phyloP scores from a whole-genome alignment of 768 basidiomycete genomes.

The Russula compacta region DNA sequence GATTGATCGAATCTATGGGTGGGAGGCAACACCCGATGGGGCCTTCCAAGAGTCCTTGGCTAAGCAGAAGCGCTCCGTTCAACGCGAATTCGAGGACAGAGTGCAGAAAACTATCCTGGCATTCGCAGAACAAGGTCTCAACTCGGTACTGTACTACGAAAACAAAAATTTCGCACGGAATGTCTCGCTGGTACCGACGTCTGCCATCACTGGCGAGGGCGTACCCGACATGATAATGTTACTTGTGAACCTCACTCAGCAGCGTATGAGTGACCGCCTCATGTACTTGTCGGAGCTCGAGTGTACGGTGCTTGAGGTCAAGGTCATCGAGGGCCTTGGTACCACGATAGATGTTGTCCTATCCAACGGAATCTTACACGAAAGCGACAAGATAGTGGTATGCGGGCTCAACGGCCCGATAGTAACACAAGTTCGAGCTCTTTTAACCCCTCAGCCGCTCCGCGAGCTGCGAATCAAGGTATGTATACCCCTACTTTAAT shows the following conservation, averaged over 20 bases:
- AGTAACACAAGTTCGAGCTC: slow-evolving; percentile 86
- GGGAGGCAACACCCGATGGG: slow-evolving; percentile 85
- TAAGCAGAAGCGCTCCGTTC: slow-evolving; percentile 67
- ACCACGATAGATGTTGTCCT: slow-evolving; percentile 96
- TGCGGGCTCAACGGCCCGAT: slow-evolving; percentile 98
- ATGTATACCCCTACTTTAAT: slow-evolving; percentile 17
- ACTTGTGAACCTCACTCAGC: slow-evolving; percentile 92
- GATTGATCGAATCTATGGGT: slow-evolving; percentile 98
- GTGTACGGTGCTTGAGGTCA: slow-evolving; percentile 97
- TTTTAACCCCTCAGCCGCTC: slow-evolving; percentile 92
- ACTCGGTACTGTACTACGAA: slow-evolving; percentile 92
- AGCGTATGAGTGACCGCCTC: slow-evolving; percentile 92
- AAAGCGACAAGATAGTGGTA: slow-evolving; percentile 90
- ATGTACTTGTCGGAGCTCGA: slow-evolving; percentile 98
- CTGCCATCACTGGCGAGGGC: slow-evolving; percentile 96
- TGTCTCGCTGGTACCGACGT: slow-evolving; percentile 95
- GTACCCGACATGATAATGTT: slow-evolving; percentile 99
- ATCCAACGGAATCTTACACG: slow-evolving; percentile 85
- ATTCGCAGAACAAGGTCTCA: slow-evolving; percentile 97
- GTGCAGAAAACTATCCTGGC: slow-evolving; percentile 77
- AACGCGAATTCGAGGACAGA: slow-evolving; percentile 90
- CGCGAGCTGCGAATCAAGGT: slow-evolving; percentile 95
- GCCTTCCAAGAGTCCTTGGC: slow-evolving; percentile 87
- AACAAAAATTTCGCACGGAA: slow-evolving; percentile 93
- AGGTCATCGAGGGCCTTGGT: slow-evolving; percentile 95